Evolutionary conservation across 306 rosid species (phyloP).

Genomic region (Datisca glomerata): DNA sequence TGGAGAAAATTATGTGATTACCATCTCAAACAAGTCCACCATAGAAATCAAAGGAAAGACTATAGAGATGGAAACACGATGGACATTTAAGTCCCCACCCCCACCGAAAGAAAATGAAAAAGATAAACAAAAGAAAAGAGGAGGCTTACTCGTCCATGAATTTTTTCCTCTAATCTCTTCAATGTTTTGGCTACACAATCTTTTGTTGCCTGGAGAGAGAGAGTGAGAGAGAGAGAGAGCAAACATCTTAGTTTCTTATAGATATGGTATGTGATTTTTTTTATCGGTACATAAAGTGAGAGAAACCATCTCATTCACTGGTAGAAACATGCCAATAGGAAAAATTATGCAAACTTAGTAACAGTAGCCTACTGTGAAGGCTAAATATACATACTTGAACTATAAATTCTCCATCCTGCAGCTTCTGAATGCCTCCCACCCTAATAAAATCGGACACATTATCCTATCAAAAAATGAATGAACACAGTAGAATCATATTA

Average conservation of each 20-base stretch:
- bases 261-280: too few relatives aligned
- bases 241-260: neutral
- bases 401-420: constrained; percentile 96
- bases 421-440: constrained; percentile 93
- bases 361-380: constrained; percentile 6
- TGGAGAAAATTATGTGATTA: constrained; percentile 19
- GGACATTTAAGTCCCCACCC: constrained; percentile 1
- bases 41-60: neutral
- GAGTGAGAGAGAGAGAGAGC: neutral
- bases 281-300: too few relatives aligned
- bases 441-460: constrained; percentile 93
- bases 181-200: constrained; percentile 99
- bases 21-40: constrained; percentile 12
- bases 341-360: too few relatives aligned
- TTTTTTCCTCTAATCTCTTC: constrained; percentile 97
- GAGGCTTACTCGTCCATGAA: constrained; percentile 73
- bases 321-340: too few relatives aligned
- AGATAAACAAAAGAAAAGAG: constrained; percentile 4
- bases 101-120: neutral
- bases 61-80: neutral
- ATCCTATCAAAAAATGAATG: constrained; percentile 50
- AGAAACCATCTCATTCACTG: constrained; percentile 6
- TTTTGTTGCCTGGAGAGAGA: constrained; percentile 74
- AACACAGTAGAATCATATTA: constrained; percentile 19
- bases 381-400: constrained; percentile 56